phyloP scores from a whole-genome alignment of 2,329 filamentous ascomycete genomes.

The Colletotrichum melonis region DNA sequence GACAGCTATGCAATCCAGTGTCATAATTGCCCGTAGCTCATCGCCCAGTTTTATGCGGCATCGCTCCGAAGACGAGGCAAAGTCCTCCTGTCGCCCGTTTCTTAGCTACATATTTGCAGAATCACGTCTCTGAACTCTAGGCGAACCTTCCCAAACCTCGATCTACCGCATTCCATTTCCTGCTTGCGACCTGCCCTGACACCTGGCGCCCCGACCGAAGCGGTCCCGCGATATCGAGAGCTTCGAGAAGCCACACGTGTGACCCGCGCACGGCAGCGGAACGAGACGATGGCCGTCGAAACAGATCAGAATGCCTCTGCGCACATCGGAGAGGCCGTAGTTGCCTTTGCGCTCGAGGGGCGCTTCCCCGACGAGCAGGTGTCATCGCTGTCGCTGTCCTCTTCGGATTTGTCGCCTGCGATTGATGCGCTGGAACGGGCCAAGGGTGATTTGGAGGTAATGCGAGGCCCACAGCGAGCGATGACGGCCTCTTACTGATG shows the following conservation, averaged over 20 bases:
- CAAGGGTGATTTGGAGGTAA: constrained; percentile 54
- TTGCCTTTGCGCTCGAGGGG: constrained; percentile 53
- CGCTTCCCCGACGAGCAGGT: constrained; percentile 53
- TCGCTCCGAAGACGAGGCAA: constrained; percentile 17
- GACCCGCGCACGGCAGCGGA: neutral
- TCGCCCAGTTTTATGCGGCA: neutral
- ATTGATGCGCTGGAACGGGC: constrained; percentile 51
- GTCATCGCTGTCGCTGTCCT: constrained; percentile 49
- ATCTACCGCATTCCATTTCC: neutral
- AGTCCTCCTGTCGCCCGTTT: neutral
- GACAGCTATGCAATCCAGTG: constrained; percentile 30
- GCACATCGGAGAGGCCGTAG: constrained; percentile 52
- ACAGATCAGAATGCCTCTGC: constrained; percentile 40
- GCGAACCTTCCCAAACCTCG: neutral
- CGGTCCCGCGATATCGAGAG: neutral
- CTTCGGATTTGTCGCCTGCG: constrained; percentile 51
- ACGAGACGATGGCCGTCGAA: constrained; percentile 44
- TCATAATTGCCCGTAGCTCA: constrained; percentile 4
- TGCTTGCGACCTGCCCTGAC: neutral
- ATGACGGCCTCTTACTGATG: neutral
- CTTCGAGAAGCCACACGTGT: constrained; percentile 4
- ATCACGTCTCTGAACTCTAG: neutral
- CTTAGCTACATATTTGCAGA: neutral
- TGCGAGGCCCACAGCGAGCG: neutral
- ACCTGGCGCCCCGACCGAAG: constrained; percentile 1